Evolutionary conservation across 176 grass and related monocot species (phyloP).

Genomic region (Eleusine coracana): DNA sequence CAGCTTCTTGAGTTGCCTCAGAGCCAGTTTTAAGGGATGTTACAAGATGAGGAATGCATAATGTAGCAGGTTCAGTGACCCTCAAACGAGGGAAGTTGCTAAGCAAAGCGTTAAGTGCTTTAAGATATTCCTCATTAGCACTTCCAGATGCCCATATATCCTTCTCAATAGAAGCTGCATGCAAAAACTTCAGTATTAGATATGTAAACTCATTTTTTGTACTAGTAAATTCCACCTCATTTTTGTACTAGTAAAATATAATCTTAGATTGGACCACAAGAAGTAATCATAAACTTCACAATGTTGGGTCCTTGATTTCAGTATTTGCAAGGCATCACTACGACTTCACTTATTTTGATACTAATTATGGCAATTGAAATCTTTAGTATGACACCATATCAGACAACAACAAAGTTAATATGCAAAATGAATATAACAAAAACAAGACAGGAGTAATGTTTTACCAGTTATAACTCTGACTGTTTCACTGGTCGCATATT

Average conservation of each 20-base stretch:
- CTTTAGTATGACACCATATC: neutral
- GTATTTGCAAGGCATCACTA: constrained; percentile 4
- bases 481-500: constrained; percentile 98
- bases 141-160: constrained; percentile 94
- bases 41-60: constrained; percentile 94
- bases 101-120: constrained; percentile 88
- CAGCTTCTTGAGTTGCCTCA: constrained; percentile 95
- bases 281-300: neutral
- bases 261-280: neutral
- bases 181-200: constrained; percentile 36
- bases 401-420: neutral
- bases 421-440: constrained; percentile 13
- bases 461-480: constrained; percentile 97
- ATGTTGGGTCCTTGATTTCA: neutral
- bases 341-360: constrained; percentile 14
- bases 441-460: constrained; percentile 26
- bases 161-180: constrained; percentile 96
- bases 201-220: neutral
- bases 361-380: constrained; percentile 3
- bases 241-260: neutral
- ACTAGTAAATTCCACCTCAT: constrained; percentile 2
- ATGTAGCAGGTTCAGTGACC: constrained; percentile 90
- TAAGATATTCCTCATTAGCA: constrained; percentile 97
- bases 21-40: constrained; percentile 96
- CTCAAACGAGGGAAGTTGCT: constrained; percentile 98